phyloP scores from a whole-genome alignment of 75 land plant genomes.

The Isoetes taiwanensis region DNA sequence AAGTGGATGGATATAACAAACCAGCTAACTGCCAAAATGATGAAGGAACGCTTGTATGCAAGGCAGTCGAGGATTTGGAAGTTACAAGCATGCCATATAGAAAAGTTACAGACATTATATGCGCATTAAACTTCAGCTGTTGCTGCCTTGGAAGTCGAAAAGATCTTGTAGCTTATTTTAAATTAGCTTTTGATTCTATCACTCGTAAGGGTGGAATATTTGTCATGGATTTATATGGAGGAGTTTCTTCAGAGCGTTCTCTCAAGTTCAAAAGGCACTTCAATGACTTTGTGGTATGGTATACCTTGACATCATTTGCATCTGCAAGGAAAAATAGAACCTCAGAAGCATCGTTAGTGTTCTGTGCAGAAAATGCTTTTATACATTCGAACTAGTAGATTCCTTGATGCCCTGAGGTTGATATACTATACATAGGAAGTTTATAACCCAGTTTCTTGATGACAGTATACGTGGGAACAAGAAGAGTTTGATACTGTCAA shows the following conservation, averaged over 20 bases:
- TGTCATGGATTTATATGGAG: constrained; percentile 90
- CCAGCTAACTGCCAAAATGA: too few species aligned
- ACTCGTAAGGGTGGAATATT: constrained; percentile 70
- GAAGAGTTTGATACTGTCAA: constrained; percentile 60
- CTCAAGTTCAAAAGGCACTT: constrained; percentile 53
- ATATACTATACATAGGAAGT: neutral
- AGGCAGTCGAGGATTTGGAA: neutral
- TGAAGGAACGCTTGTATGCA: neutral
- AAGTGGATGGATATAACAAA: too few species aligned
- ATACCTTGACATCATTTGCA: neutral
- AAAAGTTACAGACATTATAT: constrained; percentile 43
- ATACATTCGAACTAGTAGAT: neutral
- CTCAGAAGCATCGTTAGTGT: neutral
- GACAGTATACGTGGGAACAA: constrained; percentile 86
- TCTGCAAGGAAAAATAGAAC: neutral
- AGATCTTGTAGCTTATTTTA: constrained; percentile 60
- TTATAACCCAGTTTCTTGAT: too few species aligned
- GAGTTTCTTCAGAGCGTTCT: constrained; percentile 57
- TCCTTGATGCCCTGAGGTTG: neutral
- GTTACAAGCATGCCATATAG: neutral
- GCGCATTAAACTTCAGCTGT: constrained; percentile 88
- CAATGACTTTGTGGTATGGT: constrained; percentile 53
- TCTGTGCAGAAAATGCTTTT: neutral
- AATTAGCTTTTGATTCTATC: constrained; percentile 30
- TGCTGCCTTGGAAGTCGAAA: constrained; percentile 65